A percentile compares a stretch with the other conserved stretches of the same genome.
phyloP scores from a whole-genome alignment of 352 stramenopile species.

The Phytophthora citricola region DNA sequence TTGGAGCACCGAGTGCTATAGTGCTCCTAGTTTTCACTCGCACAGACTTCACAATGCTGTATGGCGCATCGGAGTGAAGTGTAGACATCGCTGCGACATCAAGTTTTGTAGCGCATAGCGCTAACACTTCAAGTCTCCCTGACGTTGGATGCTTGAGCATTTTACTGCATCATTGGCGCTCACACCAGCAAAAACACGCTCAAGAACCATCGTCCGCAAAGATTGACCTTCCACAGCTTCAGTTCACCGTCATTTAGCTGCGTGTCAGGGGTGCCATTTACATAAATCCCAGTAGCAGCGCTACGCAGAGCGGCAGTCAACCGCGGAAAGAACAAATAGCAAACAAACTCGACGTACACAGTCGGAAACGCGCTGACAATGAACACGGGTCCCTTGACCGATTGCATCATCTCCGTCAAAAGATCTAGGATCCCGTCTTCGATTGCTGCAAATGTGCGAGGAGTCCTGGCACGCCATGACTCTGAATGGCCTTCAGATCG shows the following conservation, averaged over 20 bases:
- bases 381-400: constrained; percentile 39
- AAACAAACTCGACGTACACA: constrained; percentile 12
- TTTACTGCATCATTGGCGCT: not conserved
- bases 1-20: no score
- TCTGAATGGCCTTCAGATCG: no score
- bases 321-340: constrained; percentile 56
- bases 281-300: constrained; percentile 44
- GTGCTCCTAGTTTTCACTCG: no score
- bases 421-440: not conserved
- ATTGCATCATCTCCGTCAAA: not conserved
- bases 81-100: no score
- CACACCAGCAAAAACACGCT: constrained; percentile 27
- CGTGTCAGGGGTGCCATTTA: constrained; percentile 46
- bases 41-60: no score
- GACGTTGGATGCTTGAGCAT: no score
- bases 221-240: constrained; percentile 53
- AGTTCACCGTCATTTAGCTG: constrained; percentile 42
- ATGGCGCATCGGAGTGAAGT: no score
- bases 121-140: no score
- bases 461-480: not conserved
- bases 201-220: constrained; percentile 50
- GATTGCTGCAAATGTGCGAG: not conserved
- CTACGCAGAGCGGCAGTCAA: constrained; percentile 40
- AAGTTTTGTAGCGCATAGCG: no score
- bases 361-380: constrained; percentile 44